phyloP scores from a whole-genome alignment of 495 filamentous ascomycete species.

The Penicillium fimorum region DNA sequence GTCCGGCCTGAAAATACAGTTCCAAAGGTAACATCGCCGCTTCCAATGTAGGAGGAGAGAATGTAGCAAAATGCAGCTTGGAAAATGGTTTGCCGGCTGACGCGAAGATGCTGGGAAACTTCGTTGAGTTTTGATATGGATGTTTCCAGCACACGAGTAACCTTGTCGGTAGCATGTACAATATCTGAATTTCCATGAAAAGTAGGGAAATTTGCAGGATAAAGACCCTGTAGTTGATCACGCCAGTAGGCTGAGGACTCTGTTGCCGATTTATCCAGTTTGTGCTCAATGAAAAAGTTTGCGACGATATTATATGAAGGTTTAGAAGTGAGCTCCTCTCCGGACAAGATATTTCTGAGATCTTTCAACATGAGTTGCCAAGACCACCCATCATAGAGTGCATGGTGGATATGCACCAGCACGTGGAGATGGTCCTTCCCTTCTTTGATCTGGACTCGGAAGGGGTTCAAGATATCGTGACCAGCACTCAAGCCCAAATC shows the following conservation, averaged over 20 bases:
- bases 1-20: conserved; percentile 74
- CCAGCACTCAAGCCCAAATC: conserved; percentile 25
- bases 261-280: conserved; percentile 35
- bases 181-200: conserved; percentile 23
- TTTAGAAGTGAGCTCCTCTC: conserved; percentile 14
- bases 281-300: conserved; percentile 35
- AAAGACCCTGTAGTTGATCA: conserved; percentile 46
- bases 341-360: conserved; percentile 43
- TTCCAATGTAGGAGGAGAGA: conserved; percentile 57
- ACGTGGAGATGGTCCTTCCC: conserved; percentile 32
- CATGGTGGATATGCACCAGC: conserved; percentile 63
- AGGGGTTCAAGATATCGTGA: conserved; percentile 54
- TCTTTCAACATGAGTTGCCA: conserved; percentile 69
- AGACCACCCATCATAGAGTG: conserved; percentile 83
- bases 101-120: conserved; percentile 27
- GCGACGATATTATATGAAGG: conserved; percentile 32
- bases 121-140: conserved; percentile 29
- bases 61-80: conserved; percentile 67
- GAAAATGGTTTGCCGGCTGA: conserved; percentile 57
- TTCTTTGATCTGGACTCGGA: conserved; percentile 52
- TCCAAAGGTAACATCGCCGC: conserved; percentile 65
- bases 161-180: conserved; percentile 20
- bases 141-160: conserved; percentile 32
- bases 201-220: conserved; percentile 30
- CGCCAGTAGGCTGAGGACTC: conserved; percentile 66